Evolutionary conservation across 805 yeast species (phyloP).

Genomic region (Ogataea chonburiensis): DNA sequence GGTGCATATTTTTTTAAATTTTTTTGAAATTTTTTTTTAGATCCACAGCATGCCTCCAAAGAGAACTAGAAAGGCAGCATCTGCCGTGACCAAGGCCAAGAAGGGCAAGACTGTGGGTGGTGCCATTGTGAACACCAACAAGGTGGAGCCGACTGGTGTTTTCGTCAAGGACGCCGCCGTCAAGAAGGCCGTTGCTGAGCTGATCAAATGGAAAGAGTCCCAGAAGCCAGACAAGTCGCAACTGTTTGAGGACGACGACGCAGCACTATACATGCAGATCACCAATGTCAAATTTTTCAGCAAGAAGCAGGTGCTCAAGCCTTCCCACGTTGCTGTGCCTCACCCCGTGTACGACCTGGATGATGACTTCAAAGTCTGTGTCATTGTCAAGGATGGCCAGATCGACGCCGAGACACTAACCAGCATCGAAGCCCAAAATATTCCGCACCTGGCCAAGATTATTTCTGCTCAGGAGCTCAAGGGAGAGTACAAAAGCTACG

Average conservation of each 20-base stretch:
- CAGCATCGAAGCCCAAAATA: constrained; percentile 44
- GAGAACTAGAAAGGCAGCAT: constrained; percentile 17
- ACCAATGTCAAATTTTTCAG: constrained; percentile 65
- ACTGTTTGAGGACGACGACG: constrained; percentile 60
- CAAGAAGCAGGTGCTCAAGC: constrained; percentile 57
- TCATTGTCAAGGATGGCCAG: constrained; percentile 65
- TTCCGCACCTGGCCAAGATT: constrained; percentile 51
- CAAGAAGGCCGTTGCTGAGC: constrained; percentile 59
- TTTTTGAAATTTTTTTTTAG: constrained; percentile 10
- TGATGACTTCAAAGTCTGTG: constrained; percentile 52
- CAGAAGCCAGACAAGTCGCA: constrained; percentile 37
- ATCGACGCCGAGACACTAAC: constrained; percentile 44
- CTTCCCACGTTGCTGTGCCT: constrained; percentile 45
- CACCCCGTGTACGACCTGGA: constrained; percentile 47
- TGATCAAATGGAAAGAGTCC: constrained; percentile 55
- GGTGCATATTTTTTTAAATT: constrained; percentile 2
- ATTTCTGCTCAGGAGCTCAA: constrained; percentile 74
- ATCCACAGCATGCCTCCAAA: constrained; percentile 23
- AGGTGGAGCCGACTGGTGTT: constrained; percentile 45
- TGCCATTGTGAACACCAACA: constrained; percentile 22
- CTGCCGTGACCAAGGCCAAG: constrained; percentile 19
- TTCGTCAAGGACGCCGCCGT: constrained; percentile 29
- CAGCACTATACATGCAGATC: constrained; percentile 56
- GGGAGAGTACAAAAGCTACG: constrained; percentile 84
- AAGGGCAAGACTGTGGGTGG: constrained; percentile 21